Evolutionary conservation across 768 basidiomycete genomes (phyloP).

Genomic region (Podaxis mareebaensis): DNA sequence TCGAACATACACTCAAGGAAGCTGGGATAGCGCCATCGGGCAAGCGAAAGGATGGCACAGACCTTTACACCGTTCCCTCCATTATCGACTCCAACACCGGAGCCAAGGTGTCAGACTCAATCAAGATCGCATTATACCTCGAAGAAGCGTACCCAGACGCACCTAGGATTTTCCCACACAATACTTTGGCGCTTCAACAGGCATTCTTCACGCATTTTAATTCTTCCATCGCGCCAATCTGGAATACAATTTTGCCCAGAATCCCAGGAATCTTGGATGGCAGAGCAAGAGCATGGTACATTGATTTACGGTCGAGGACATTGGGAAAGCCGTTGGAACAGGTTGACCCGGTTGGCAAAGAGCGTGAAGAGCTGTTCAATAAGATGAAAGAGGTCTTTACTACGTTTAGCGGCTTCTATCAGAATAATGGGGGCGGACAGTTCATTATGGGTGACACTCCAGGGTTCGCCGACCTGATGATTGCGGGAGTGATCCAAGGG

Average conservation of each 20-base stretch:
- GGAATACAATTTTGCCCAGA: background rate
- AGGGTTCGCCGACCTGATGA: constrained; percentile 38
- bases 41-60: constrained; percentile 4
- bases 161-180: background rate
- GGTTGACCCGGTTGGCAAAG: constrained; percentile 7
- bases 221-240: background rate
- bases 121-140: constrained; percentile 17
- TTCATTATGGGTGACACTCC: constrained; percentile 9
- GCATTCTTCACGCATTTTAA: constrained; percentile 2
- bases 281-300: background rate
- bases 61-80: constrained; percentile 17
- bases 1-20: constrained; percentile 4
- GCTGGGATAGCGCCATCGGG: constrained; percentile 7
- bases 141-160: constrained; percentile 15
- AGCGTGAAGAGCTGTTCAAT: background rate
- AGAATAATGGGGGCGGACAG: background rate
- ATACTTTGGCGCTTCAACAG: constrained; percentile 4
- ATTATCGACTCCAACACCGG: constrained; percentile 12
- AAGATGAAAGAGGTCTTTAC: constrained; percentile 7
- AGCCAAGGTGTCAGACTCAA: constrained; percentile 16
- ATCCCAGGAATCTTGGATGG: background rate
- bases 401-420: constrained; percentile 4
- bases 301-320: background rate
- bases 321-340: constrained; percentile 2
- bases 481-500: constrained; percentile 32